Base-by-base conservation (phyloP, 306 rosid species). In the Mimosa bimucronata region DNA sequence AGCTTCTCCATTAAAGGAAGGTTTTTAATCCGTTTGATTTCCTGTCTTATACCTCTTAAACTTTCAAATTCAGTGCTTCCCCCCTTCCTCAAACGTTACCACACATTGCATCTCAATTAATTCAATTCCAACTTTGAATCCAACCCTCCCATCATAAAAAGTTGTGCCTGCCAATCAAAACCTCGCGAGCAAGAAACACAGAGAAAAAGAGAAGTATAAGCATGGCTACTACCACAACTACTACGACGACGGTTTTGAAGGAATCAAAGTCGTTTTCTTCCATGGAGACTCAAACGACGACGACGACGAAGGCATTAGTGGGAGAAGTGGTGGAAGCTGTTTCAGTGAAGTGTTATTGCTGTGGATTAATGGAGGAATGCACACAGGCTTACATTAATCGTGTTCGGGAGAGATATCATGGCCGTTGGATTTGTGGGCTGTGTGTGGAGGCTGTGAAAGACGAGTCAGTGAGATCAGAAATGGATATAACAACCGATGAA, bases 341-440 rank as follows among this genome's bases (percentile, higher is more conserved):
- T 18, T 73, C 77, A 0, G 95, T 87, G 58, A 89, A 81, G 40
- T 95, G 98, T 65, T 80, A 83, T 52, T 95, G 97, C 77, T 92
- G 98, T 70, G 88, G 92, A 29, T 40, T 95, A 73, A 70, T 61
- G 79, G 98, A 95, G 87, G 97, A 95, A 79, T 95, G 98, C 77
- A 95, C 98, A 23, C 75, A 48, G 8, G 80, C 82, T 7, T 92
- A 95, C 83, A 90, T 94, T 45, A 73, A 76, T 0, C 79, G 86
- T 0, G 97, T 91, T 50, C 79, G 79, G 23, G 97, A 91, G 84
- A 74, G 87, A 71, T 88, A 88, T 23, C 86, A 83, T 2, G 98
- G 94, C 0, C 85, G 87, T 10, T 95, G 98, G 98, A 83, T 95
- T 48, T 95, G 98, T 6, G 98, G 98, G 18, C 87, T 92, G 1